Evolutionary conservation across 2,329 filamentous ascomycete genomes (phyloP).

Genomic region (Ophiostoma novo-ulmi): DNA sequence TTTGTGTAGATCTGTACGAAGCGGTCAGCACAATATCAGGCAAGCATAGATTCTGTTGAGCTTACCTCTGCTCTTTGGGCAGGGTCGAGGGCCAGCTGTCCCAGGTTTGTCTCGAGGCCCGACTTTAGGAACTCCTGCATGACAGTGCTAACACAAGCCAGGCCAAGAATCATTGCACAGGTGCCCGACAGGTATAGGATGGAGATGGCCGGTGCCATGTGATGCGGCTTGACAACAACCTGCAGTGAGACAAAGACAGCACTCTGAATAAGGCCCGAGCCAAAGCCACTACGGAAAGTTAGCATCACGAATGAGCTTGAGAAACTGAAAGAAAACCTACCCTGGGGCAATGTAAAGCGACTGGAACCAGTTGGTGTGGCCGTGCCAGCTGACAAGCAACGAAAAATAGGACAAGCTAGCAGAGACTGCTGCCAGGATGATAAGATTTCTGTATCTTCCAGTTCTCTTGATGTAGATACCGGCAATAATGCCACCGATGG

Average conservation of each 20-base stretch:
- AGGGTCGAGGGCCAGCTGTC: constrained; percentile 28
- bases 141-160: constrained; percentile 38
- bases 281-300: constrained; percentile 35
- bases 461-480: constrained; percentile 55
- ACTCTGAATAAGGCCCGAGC: constrained; percentile 39
- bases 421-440: constrained; percentile 46
- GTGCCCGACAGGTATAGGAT: constrained; percentile 39
- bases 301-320: neutral
- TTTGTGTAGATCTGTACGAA: constrained; percentile 22
- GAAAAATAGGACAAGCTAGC: constrained; percentile 49
- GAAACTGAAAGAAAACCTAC: constrained; percentile 29
- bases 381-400: constrained; percentile 55
- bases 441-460: constrained; percentile 53
- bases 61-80: constrained; percentile 29
- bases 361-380: constrained; percentile 50
- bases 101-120: constrained; percentile 28
- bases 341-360: constrained; percentile 56
- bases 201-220: constrained; percentile 40
- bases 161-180: constrained; percentile 38
- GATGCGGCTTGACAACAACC: constrained; percentile 36
- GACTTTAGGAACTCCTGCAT: constrained; percentile 32
- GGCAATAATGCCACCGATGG: constrained; percentile 56
- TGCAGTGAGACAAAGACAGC: constrained; percentile 42
- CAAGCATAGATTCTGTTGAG: neutral
- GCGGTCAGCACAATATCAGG: neutral